Evolutionary conservation across 148 eudicot genomes (phyloP), one percentile per base, ranked within the genome.

Genomic region (Chenopodium formosanum): DNA sequence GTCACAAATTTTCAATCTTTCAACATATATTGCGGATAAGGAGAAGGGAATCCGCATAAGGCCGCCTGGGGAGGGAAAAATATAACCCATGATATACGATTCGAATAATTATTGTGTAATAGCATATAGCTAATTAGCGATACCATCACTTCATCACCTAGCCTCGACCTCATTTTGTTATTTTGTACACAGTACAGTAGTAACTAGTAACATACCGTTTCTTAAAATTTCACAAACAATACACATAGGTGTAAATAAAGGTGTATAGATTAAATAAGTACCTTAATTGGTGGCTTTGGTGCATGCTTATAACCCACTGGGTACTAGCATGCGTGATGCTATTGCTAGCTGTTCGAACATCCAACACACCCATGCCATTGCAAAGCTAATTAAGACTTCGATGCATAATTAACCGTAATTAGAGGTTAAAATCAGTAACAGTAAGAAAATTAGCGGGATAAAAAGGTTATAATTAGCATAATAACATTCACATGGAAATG

Each of bases 401-500:
- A 40, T 40, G 2, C 12, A 52, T 13, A 13, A 71, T 71, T 71
- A 71, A 40, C 53, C 27, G 19, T 69, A 22, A 79, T 79, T 79
- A 71, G 17, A 1, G 68, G 22, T 53, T 78, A 1, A 64, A 4
- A 68, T 32, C 29, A 68, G 19, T 16, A 31, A 46, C 48, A 37
- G 69, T 62, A 62, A 62, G 2, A 22, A 62, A 62, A 62, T 20
- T 22, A 37, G 22, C 10, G 9, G n/a, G 37, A n/a, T 29, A 13
- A 66, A 20, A 22, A 27, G 52, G 3, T 53, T 22, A 16, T 12
- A 37, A 9, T 19, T 32, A 67, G 10, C 32, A 76, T 67, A 46
- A 76, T 76, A 81, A 73, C 65, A 65, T 2, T 81, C 83, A 64
- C 83, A 63, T 74, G 56, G 78, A 16, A 29, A 16, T 17, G 25